Percentiles rank a stretch among this genome's conserved stretches.
Conservation (phyloP, 1,284 basidiomycete species). For the Leccinum laetum region DNA sequence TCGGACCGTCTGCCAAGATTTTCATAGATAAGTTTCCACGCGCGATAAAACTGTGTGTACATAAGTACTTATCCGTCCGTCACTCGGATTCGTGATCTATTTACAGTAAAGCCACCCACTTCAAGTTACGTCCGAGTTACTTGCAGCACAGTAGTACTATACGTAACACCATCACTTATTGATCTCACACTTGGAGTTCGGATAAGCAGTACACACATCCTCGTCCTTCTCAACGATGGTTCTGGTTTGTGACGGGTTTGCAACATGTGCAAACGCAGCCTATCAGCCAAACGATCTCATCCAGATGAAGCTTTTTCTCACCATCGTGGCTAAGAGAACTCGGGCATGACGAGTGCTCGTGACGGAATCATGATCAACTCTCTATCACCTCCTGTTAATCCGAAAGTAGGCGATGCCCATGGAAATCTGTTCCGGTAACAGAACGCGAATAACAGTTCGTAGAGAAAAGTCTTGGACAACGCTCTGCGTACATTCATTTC, state of each 20-base stretch:
- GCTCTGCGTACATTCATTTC: not conserved
- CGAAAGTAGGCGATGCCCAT: not conserved
- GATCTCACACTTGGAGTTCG: not conserved
- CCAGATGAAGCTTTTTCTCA: not conserved
- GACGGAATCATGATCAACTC: too few species aligned
- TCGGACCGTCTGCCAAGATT: not conserved
- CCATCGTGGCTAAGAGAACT: not conserved
- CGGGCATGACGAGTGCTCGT: too few species aligned
- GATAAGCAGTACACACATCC: too few species aligned
- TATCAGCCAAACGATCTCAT: not conserved
- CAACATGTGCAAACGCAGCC: not conserved
- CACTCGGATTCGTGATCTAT: not conserved
- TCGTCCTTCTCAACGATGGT: not conserved
- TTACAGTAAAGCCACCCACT: not conserved
- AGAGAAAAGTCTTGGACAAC: not conserved
- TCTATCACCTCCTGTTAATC: not conserved
- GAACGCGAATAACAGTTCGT: not conserved
- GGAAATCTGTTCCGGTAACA: not conserved
- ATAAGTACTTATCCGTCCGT: not conserved
- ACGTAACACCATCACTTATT: too few species aligned
- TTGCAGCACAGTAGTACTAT: not conserved
- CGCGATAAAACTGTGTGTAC: not conserved
- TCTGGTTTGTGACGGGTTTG: not conserved
- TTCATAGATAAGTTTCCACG: not conserved
- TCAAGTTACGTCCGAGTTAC: not conserved